Conservation (phyloP, 202 grass and related monocot species). For the Carex arenaria region DNA sequence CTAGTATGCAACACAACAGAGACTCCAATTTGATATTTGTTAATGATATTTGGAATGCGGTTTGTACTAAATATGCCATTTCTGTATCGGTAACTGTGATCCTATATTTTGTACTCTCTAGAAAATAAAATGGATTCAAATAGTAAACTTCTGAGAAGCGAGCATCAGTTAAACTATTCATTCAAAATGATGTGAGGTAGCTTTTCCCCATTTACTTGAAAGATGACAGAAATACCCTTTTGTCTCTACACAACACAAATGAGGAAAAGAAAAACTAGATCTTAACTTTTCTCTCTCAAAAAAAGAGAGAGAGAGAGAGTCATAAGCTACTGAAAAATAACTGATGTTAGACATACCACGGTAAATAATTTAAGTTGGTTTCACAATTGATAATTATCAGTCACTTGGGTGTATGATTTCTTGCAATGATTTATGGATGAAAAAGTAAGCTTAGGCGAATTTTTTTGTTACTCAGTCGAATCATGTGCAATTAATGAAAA, state of each 20-base stretch:
- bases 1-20: neutral
- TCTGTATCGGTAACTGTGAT: neutral
- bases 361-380: neutral
- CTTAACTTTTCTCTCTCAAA: no score
- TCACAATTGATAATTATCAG: neutral
- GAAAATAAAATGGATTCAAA: neutral
- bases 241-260: no score
- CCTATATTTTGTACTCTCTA: neutral
- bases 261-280: no score
- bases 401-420: neutral
- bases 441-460: neutral
- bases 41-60: neutral
- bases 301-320: no score
- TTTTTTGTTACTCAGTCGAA: neutral
- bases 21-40: neutral
- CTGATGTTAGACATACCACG: neutral
- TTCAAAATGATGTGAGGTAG: no score
- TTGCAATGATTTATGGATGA: neutral
- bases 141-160: no score
- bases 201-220: no score
- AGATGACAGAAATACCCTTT: no score
- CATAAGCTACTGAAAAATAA: neutral
- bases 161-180: no score
- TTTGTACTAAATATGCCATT: constrained; percentile 1
- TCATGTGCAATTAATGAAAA: neutral